Conservation (phyloP, 129 eudicot genomes). For the Ambrosia trifida region DNA sequence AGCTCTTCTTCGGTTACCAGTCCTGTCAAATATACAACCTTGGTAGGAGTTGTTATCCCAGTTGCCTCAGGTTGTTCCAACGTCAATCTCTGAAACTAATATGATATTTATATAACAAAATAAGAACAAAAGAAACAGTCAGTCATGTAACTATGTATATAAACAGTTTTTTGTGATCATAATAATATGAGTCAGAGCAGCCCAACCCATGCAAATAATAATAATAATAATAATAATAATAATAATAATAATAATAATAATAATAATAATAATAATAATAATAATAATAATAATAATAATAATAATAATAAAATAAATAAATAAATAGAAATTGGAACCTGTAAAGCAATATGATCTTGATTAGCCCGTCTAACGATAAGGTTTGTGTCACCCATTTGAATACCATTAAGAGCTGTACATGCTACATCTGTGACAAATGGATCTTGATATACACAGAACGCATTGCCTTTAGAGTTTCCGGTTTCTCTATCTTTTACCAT, state of each 20-base stretch:
- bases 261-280: neutral
- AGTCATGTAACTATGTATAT: too few relatives aligned
- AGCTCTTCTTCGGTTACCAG: conserved; percentile 80
- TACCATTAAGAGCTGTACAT: conserved; percentile 96
- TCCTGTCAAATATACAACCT: conserved; percentile 82
- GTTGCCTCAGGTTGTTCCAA: conserved; percentile 52
- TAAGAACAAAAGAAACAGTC: too few relatives aligned
- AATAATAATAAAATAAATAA: neutral
- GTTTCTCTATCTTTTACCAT: conserved; percentile 96
- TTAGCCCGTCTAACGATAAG: conserved; percentile 95
- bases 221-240: too few relatives aligned
- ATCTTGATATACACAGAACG: conserved; percentile 96
- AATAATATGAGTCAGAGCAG: too few relatives aligned
- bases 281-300: neutral
- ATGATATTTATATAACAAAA: neutral
- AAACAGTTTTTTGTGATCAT: too few relatives aligned
- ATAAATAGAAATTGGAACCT: conserved; percentile 43
- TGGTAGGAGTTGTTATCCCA: conserved; percentile 52
- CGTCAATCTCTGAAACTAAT: conserved; percentile 67
- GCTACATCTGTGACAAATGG: conserved; percentile 94
- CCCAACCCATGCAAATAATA: too few relatives aligned
- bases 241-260: too few relatives aligned
- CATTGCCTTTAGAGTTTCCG: conserved; percentile 96
- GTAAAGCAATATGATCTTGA: conserved; percentile 77
- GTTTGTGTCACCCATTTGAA: conserved; percentile 93